phyloP scores from a whole-genome alignment of 805 yeast species.

The Millerozyma miso region DNA sequence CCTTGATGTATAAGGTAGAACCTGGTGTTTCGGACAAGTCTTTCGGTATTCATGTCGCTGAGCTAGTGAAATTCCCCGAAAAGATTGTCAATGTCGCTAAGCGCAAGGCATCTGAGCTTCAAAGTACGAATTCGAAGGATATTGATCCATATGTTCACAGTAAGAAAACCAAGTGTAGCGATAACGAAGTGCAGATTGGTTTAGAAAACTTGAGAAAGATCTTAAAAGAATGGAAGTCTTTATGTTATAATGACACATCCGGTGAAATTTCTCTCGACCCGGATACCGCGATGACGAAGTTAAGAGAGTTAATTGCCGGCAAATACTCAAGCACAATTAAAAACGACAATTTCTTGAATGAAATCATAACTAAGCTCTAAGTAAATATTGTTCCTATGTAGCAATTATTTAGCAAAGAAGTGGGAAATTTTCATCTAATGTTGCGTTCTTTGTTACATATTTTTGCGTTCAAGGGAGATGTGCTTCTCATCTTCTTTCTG shows the following conservation, averaged over 20 bases:
- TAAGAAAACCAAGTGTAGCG: constrained; percentile 49
- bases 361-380: constrained; percentile 36
- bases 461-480: constrained; percentile 8
- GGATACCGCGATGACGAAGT: constrained; percentile 35
- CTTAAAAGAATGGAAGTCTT: constrained; percentile 50
- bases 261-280: constrained; percentile 21
- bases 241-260: constrained; percentile 28
- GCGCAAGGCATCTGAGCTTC: constrained; percentile 85
- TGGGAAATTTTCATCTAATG: not conserved
- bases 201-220: constrained; percentile 45
- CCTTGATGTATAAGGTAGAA: constrained; percentile 88
- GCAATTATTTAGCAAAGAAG: not conserved
- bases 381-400: not conserved
- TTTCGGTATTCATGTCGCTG: constrained; percentile 97
- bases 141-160: constrained; percentile 39
- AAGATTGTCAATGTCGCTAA: constrained; percentile 95
- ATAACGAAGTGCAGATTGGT: constrained; percentile 53
- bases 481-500: constrained; percentile 11
- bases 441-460: constrained; percentile 4
- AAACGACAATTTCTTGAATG: constrained; percentile 42
- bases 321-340: constrained; percentile 20
- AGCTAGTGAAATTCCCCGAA: constrained; percentile 85
- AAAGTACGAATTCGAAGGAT: constrained; percentile 41
- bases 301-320: constrained; percentile 31
- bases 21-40: constrained; percentile 95